Percentiles rank a stretch among this genome's conserved stretches.
Evolutionary conservation across 768 basidiomycete genomes (phyloP).

Genomic region (Hypholoma sublateritium): DNA sequence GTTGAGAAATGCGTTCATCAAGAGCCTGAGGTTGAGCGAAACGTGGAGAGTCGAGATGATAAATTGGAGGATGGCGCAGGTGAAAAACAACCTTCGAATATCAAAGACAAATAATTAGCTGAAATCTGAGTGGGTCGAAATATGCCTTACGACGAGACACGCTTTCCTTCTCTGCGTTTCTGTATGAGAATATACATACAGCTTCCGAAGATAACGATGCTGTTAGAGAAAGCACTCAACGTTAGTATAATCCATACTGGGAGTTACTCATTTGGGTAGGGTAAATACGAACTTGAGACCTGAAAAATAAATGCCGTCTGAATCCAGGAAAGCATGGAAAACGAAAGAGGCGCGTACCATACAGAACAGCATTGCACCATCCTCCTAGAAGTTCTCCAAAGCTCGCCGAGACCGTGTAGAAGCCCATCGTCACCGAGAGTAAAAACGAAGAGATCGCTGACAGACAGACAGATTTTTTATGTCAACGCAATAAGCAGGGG

Average conservation of each 20-base stretch:
- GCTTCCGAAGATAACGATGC: constrained; percentile 1
- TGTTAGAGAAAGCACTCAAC: not conserved
- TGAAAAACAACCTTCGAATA: constrained; percentile 3
- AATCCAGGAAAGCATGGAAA: not conserved
- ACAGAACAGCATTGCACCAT: constrained; percentile 6
- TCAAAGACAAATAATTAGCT: too few species aligned
- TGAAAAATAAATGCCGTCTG: not conserved
- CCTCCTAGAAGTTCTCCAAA: constrained; percentile 3
- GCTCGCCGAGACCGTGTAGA: constrained; percentile 5
- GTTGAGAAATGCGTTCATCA: constrained; percentile 4
- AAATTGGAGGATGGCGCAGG: constrained; percentile 4
- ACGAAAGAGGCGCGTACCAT: not conserved
- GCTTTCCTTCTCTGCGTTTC: constrained; percentile 1
- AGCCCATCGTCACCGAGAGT: not conserved
- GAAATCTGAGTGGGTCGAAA: not conserved
- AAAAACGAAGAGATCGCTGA: not conserved
- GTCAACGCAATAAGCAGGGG: not conserved
- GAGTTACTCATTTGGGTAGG: not conserved
- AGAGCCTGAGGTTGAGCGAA: not conserved
- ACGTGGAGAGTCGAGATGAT: constrained; percentile 1
- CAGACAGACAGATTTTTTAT: not conserved
- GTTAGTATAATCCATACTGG: not conserved
- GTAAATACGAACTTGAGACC: not conserved
- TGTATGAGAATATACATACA: constrained; percentile 2
- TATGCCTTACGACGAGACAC: not conserved